Evolutionary conservation across 306 rosid genomes (phyloP), one percentile per base, ranked within the genome.

Genomic region (Albizia julibrissin): DNA sequence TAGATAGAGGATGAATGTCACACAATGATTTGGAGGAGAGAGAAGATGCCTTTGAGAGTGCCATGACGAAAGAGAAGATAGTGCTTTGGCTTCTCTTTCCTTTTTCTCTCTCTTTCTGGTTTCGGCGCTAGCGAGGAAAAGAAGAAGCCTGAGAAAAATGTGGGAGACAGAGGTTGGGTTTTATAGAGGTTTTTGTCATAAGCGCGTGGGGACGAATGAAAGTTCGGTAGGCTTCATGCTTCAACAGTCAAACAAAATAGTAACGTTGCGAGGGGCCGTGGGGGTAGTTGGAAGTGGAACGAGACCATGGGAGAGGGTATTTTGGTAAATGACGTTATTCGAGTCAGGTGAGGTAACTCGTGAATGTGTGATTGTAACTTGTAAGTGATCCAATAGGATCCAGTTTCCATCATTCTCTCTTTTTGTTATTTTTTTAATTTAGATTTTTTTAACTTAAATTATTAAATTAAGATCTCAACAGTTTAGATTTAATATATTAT

Each of bases 11-110:
- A 26, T 76, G 87, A 21, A 83, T 46, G 33, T 78, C 80, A 80
- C 69, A 84, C 72, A 86, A 71, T 19, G 90, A 77, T 42, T 84
- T 91, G 46, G 95, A 87, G 26, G 92, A 91, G 79, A 91, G 76
- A 47, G 90, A 75, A 13, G 91, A 37, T 39, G 90, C 58, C 39
- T 77, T 91, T 54, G 89, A 70, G 37, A 89, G 84, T 49, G 90
- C 95, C 95, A 90, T 89, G 85, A 68, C 5, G 14, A 19, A 1
- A 1, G 7, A 18, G 1, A 5, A 1, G 6, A 40, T 7, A 24
- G 5, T 8, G 24, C 6, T 40, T 69, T 68, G 31, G 87, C 10
- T 64, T 56, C 10, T 3, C 34, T 6, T 21, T 10, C 37, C 19
- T 12, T 39, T n/a, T 27, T 24, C 58, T 50, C 58, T 50, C 58